These are phyloP conservation scores for Hypoxylon trugodes DNA, from an alignment of 495 filamentous ascomycete species.

Conservation along the genomic window DNA sequence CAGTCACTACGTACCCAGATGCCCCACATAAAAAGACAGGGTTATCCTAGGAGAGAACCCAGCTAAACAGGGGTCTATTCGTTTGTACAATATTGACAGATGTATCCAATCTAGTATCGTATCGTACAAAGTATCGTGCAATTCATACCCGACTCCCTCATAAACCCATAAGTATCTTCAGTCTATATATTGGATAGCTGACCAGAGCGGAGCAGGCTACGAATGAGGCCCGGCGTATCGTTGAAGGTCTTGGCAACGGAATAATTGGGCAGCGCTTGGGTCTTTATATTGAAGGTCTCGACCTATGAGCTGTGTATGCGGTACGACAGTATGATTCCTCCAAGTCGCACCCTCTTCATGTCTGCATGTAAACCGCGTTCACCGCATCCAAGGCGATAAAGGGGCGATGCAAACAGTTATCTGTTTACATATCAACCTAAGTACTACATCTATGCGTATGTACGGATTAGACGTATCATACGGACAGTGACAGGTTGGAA, in stretches of 20 bases:
- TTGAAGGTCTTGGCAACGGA: constrained; percentile 5
- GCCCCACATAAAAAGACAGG: not conserved
- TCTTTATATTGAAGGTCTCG: constrained; percentile 1
- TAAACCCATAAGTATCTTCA: no score
- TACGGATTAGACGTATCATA: constrained; percentile 5
- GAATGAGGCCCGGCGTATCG: constrained; percentile 1
- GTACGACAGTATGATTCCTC: constrained; percentile 23
- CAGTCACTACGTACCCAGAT: constrained; percentile 12
- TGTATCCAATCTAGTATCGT: no score
- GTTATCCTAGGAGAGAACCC: constrained; percentile 19
- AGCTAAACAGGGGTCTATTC: not conserved
- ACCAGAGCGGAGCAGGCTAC: no score
- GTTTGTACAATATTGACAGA: no score
- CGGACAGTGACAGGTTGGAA: not conserved
- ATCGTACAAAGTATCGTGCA: no score
- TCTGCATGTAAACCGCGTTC: constrained; percentile 9
- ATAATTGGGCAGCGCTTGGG: constrained; percentile 33
- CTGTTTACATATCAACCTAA: no score
- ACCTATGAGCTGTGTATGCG: not conserved
- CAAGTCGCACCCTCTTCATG: constrained; percentile 17
- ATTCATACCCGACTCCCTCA: no score
- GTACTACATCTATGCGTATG: no score
- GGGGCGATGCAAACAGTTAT: constrained; percentile 2
- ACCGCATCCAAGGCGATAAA: constrained; percentile 4
- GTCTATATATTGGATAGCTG: no score